Conservation (phyloP, 2,329 filamentous ascomycete species). For the Fusarium humuli region DNA sequence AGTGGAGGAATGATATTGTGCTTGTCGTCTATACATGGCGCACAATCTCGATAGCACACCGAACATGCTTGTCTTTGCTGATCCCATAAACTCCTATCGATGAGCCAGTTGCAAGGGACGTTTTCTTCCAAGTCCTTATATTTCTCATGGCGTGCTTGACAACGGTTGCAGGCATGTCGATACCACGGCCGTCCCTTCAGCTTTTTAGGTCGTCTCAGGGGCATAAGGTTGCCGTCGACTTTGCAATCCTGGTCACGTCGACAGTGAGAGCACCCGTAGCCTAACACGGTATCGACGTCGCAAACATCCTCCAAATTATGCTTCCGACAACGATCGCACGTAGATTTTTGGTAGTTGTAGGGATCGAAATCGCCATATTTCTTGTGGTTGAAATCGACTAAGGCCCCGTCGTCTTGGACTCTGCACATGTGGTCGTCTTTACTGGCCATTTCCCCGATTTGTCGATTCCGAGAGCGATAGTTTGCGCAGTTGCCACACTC, state of each 20-base stretch:
- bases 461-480: slow-evolving; percentile 17
- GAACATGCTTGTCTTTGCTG: background rate
- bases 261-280: slow-evolving; percentile 31
- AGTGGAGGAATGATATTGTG: background rate
- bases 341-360: background rate
- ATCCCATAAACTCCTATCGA: slow-evolving; percentile 23
- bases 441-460: background rate
- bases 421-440: slow-evolving; percentile 8
- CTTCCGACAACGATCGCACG: slow-evolving; percentile 8
- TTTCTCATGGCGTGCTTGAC: background rate
- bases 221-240: background rate
- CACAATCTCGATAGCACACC: slow-evolving; percentile 7
- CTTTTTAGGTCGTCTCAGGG: slow-evolving; percentile 8
- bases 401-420: background rate
- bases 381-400: slow-evolving; percentile 11
- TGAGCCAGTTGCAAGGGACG: slow-evolving; percentile 29
- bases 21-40: slow-evolving; percentile 21
- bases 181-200: slow-evolving; percentile 24
- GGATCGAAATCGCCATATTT: slow-evolving; percentile 29
- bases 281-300: slow-evolving; percentile 33
- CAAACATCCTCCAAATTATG: background rate
- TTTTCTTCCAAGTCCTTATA: background rate
- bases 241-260: background rate
- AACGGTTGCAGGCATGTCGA: slow-evolving; percentile 38
- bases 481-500: slow-evolving; percentile 40